phyloP scores from a whole-genome alignment of 257 asterid genomes.

The Jaltomata sinuosa region DNA sequence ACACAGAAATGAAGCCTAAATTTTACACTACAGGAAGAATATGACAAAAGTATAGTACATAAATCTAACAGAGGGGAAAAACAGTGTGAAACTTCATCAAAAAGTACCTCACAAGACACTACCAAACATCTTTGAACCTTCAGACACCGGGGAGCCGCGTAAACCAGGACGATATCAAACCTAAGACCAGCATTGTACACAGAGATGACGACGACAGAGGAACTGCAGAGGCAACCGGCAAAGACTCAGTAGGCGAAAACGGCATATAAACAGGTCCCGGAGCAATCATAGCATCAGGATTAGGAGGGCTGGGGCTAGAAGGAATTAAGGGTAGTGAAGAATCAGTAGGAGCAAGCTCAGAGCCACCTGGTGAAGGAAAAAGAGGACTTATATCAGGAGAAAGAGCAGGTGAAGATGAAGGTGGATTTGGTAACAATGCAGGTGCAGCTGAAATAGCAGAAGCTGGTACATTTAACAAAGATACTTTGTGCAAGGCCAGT shows the following conservation, averaged over 20 bases:
- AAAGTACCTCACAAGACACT: not conserved
- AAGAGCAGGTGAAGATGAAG: conserved; percentile 35
- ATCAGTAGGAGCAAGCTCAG: conserved; percentile 65
- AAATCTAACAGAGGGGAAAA: not conserved
- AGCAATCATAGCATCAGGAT: conserved; percentile 57
- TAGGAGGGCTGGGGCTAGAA: conserved; percentile 91
- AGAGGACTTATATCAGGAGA: conserved; percentile 79
- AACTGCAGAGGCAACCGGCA: conserved; percentile 40
- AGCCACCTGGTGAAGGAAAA: conserved; percentile 69
- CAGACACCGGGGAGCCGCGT: not conserved
- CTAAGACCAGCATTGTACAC: conserved; percentile 9
- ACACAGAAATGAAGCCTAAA: not conserved
- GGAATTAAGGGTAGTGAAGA: conserved; percentile 66
- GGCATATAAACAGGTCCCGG: conserved; percentile 37
- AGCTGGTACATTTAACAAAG: conserved; percentile 23
- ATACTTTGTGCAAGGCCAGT: not conserved
- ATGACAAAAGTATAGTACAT: not conserved
- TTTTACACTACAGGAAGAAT: not conserved
- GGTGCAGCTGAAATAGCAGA: conserved; percentile 90
- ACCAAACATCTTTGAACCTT: not conserved
- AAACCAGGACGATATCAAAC: not conserved
- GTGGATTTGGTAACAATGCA: conserved; percentile 53
- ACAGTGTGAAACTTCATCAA: not conserved
- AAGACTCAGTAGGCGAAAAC: conserved; percentile 28
- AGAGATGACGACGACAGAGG: conserved; percentile 12